These are phyloP conservation scores for Creolimax fragrantissima DNA, from an alignment of 78 protist genomes.

Conservation along the genomic window DNA sequence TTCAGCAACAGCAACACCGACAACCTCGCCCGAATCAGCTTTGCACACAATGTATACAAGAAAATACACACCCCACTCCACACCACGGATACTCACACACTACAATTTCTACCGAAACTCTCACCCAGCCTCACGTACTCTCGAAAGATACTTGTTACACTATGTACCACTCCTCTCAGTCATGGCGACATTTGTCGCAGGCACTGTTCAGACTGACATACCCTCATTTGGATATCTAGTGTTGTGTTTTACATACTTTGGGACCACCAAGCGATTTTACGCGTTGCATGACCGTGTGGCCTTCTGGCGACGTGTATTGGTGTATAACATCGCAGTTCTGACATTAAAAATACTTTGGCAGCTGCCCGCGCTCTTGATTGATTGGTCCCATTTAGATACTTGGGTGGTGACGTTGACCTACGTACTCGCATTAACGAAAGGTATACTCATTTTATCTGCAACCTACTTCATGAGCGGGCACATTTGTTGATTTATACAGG, in stretches of 20 bases:
- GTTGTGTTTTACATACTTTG: neutral
- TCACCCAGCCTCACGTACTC: neutral
- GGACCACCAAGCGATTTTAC: neutral
- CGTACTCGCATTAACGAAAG: neutral
- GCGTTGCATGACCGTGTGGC: neutral
- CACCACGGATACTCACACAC: neutral
- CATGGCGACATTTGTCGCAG: neutral
- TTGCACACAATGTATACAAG: neutral
- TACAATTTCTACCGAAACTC: neutral
- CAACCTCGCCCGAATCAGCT: neutral
- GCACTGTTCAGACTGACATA: neutral
- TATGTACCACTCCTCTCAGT: neutral
- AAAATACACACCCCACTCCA: neutral
- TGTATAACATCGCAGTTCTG: neutral
- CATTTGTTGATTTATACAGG: too few species aligned
- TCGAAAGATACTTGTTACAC: neutral
- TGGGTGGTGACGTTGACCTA: neutral
- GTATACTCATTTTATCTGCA: too few species aligned
- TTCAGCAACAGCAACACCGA: too few species aligned
- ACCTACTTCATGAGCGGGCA: too few species aligned
- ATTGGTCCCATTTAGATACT: neutral
- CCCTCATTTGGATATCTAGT: neutral
- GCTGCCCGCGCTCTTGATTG: neutral
- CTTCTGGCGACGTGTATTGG: neutral
- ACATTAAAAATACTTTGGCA: neutral